Evolutionary conservation across 345 rosid species (phyloP), one percentile per base, ranked within the genome.

Genomic region (Carallia brachiata): DNA sequence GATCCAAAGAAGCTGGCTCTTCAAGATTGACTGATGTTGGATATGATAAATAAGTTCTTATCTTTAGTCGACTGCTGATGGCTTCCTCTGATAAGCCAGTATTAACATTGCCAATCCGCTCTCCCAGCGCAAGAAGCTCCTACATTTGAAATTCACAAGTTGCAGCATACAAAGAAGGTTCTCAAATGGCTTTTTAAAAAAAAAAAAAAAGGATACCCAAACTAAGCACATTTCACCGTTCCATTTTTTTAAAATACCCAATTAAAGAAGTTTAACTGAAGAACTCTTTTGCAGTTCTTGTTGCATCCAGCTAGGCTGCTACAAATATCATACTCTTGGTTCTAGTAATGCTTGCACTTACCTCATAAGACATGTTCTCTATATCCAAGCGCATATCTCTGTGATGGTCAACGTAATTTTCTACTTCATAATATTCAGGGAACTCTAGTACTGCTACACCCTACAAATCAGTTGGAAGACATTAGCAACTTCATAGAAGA

Each of bases 331-430:
- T 19, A 19, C 31, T 9, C 4, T 59, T 32, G 39, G 2, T 19
- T 34, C 36, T 7, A 4, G 28, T 6, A 15, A 16, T 16, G 31
- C 10, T 32, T 3, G 59, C 61, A 66, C 73, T 74, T 63, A 88
- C 97, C 84, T 93, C 98, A 61, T 93, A 93, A 52, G 97, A 86
- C 97, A 91, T 90, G 68, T 88, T 85, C 81, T 90, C 98, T 67
- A 88, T 89, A 77, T 93, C 97, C 85, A 93, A 74, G 36, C 98
- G 98, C 98, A 93, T 88, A 65, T 85, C 98, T 73, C 88, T 83
- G 75, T 93, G 96, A 84, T 82, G 87, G 71, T 89, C 98, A 19
- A 78, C 62, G 56, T 78, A 66, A 76, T 80, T 80, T 50, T 76
- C 89, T 28, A 72, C 84, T 68, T 84, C 83, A 73, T 84, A 81